Conservation (phyloP, 208 protist genomes). For the Trypanosoma platydactyli region DNA sequence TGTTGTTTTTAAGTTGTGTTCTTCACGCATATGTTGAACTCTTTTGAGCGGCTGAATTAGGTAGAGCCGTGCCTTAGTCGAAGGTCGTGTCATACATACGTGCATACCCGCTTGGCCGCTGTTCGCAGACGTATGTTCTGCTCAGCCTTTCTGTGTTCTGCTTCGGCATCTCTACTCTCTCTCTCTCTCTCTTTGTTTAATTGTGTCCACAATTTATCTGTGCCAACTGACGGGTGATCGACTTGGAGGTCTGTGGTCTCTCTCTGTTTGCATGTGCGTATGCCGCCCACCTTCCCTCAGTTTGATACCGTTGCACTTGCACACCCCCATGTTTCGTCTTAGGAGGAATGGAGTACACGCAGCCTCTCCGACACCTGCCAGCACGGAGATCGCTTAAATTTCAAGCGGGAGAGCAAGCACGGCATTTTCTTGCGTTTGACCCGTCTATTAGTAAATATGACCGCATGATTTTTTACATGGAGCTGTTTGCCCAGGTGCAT, state of each 20-base stretch:
- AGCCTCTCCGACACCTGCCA: conserved; percentile 41
- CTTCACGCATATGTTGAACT: too few species aligned
- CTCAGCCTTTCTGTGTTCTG: too few species aligned
- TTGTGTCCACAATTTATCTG: not conserved
- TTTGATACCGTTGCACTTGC: too few species aligned
- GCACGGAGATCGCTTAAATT: conserved; percentile 82
- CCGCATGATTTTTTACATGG: conserved; percentile 68
- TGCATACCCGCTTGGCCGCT: too few species aligned
- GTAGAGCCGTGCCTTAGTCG: too few species aligned
- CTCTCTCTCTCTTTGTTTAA: not conserved
- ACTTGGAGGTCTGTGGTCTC: not conserved
- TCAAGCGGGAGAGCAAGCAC: conserved; percentile 35
- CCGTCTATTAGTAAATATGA: conserved; percentile 65
- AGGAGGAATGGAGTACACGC: conserved; percentile 12
- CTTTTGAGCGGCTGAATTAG: too few species aligned
- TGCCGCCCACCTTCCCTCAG: not conserved
- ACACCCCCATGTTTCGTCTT: too few species aligned
- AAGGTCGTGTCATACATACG: too few species aligned
- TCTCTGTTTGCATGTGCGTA: not conserved
- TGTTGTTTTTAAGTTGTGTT: conserved; percentile 74
- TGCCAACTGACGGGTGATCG: too few species aligned
- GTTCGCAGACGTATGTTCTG: too few species aligned
- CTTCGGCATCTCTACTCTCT: too few species aligned
- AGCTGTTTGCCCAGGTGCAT: conserved; percentile 51
- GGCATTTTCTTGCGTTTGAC: conserved; percentile 82